Evolutionary conservation across 2,329 filamentous ascomycete genomes (phyloP).

Genomic region (Fusarium decemcellulare): DNA sequence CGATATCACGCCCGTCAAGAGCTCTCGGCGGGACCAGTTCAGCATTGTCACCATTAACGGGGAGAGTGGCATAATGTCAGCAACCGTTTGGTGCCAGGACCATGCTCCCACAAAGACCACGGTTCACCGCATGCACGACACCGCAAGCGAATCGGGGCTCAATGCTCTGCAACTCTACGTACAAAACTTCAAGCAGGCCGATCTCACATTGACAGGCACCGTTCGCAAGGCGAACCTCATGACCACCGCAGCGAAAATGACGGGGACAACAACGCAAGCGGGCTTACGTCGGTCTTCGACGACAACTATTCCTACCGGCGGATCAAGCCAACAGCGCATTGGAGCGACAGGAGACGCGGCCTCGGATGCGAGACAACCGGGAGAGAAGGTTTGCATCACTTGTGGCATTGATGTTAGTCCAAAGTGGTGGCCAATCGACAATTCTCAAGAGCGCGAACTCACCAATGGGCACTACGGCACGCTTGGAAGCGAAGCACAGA

Average conservation of each 20-base stretch:
- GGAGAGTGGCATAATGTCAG: slow-evolving; percentile 87
- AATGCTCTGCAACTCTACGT: slow-evolving; percentile 90
- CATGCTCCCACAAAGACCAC: slow-evolving; percentile 81
- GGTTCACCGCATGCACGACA: slow-evolving; percentile 84
- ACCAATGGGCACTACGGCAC: slow-evolving; percentile 66
- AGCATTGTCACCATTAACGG: slow-evolving; percentile 85
- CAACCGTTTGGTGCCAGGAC: slow-evolving; percentile 92
- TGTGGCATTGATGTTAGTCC: slow-evolving; percentile 80
- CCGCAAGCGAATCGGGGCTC: slow-evolving; percentile 77
- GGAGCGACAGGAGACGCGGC: slow-evolving; percentile 46
- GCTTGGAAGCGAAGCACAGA: slow-evolving; percentile 69
- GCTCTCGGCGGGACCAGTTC: slow-evolving; percentile 85
- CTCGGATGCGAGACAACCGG: slow-evolving; percentile 52
- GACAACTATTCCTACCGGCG: slow-evolving; percentile 54
- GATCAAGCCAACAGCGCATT: slow-evolving; percentile 41
- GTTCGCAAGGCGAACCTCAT: slow-evolving; percentile 91
- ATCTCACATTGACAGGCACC: slow-evolving; percentile 90
- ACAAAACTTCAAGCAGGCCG: slow-evolving; percentile 94
- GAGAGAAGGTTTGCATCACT: slow-evolving; percentile 72
- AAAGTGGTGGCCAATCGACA: slow-evolving; percentile 77
- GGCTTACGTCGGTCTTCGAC: slow-evolving; percentile 70
- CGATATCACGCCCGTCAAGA: slow-evolving; percentile 91
- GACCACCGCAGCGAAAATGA: slow-evolving; percentile 73
- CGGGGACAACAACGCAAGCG: slow-evolving; percentile 49
- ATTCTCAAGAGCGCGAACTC: slow-evolving; percentile 65